Conservation (phyloP, 192 early-diverging fungal genomes). For the Podila clonocystis region DNA sequence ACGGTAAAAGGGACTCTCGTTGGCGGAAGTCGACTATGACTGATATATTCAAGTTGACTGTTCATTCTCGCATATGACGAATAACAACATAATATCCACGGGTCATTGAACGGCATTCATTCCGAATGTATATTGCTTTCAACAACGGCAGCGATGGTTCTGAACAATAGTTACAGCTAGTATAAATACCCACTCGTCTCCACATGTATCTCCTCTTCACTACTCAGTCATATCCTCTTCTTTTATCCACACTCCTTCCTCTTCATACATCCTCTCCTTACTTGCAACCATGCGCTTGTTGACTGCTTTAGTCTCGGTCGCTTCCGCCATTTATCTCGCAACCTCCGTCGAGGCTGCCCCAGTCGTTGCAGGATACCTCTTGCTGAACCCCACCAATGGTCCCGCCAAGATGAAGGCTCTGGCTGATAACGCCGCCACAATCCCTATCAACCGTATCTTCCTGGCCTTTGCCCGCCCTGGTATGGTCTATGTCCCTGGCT, state of each 20-base stretch:
- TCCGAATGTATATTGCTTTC: too few relatives aligned
- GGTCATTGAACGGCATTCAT: too few relatives aligned
- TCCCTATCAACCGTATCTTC: slow-evolving; percentile 40
- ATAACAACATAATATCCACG: too few relatives aligned
- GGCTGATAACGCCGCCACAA: slow-evolving; percentile 37
- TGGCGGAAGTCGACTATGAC: too few relatives aligned
- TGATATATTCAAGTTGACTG: too few relatives aligned
- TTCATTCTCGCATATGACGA: too few relatives aligned
- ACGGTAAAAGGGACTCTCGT: too few relatives aligned
- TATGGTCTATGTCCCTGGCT: slow-evolving; percentile 45
- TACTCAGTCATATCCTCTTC: background rate
- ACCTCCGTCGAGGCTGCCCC: slow-evolving; percentile 16
- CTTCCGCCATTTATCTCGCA: slow-evolving; percentile 19
- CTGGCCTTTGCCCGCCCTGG: slow-evolving; percentile 40
- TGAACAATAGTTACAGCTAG: background rate
- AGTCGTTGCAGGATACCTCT: slow-evolving; percentile 35
- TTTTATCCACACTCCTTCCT: background rate
- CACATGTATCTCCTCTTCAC: background rate
- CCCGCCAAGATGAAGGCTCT: slow-evolving; percentile 42
- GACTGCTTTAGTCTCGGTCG: slow-evolving; percentile 28
- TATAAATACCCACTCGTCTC: background rate
- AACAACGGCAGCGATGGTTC: too few relatives aligned
- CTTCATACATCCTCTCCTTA: background rate
- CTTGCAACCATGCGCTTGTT: slow-evolving; percentile 26
- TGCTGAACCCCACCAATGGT: slow-evolving; percentile 39